Conservation (phyloP, 208 protist genomes). For the Wallacemonas sp. region DNA sequence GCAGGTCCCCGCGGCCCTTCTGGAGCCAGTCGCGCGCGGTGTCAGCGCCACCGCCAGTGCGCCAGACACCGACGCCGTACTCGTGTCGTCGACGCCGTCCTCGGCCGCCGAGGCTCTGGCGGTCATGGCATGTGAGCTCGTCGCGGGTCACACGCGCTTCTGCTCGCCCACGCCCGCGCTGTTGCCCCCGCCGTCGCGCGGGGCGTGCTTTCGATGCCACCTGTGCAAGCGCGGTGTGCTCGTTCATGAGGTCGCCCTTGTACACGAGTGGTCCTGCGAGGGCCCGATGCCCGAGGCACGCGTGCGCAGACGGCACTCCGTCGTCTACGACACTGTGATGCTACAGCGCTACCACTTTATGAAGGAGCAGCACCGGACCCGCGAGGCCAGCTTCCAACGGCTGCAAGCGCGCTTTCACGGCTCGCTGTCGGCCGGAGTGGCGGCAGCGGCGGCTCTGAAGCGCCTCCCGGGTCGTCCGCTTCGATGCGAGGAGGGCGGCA, state of each 20-base stretch:
- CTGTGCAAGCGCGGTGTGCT: conserved; percentile 63
- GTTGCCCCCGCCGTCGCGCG: background rate
- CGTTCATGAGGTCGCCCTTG: conserved; percentile 41
- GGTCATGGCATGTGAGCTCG: background rate
- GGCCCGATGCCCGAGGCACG: conserved; percentile 44
- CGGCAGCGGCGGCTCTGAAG: background rate
- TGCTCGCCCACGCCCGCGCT: background rate
- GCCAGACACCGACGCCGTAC: no score
- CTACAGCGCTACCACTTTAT: conserved; percentile 78
- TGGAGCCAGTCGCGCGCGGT: conserved; percentile 5
- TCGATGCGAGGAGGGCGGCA: conserved; percentile 65
- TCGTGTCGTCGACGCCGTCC: no score
- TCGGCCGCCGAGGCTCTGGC: background rate
- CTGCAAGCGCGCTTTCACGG: conserved; percentile 56
- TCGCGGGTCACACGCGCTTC: background rate
- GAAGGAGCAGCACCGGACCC: conserved; percentile 47
- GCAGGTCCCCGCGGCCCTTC: conserved; percentile 28
- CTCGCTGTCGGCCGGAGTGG: conserved; percentile 11
- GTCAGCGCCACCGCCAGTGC: no score
- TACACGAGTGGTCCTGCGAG: conserved; percentile 82
- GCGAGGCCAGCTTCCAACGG: conserved; percentile 39
- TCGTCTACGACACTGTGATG: conserved; percentile 51
- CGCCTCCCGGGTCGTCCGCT: conserved; percentile 15
- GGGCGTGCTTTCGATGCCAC: conserved; percentile 43
- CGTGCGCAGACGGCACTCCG: conserved; percentile 22